phyloP scores from a whole-genome alignment of 306 rosid species.

The Hylodesmum podocarpum region DNA sequence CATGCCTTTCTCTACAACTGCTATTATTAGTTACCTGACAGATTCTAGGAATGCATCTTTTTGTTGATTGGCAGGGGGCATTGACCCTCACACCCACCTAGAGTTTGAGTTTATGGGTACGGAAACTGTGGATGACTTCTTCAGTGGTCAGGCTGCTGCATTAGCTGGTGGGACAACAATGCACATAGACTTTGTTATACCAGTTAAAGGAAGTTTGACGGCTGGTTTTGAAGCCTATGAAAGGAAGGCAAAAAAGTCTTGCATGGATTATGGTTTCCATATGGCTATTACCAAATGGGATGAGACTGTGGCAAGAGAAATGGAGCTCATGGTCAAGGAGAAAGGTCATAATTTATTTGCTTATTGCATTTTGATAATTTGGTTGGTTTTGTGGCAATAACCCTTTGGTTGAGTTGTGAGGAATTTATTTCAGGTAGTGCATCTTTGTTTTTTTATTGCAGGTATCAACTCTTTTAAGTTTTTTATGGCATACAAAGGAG shows the following conservation, averaged over 20 bases:
- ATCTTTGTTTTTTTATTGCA: constrained; percentile 31
- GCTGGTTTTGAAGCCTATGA: constrained; percentile 81
- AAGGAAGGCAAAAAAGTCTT: constrained; percentile 71
- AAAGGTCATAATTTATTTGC: constrained; percentile 60
- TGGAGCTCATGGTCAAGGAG: constrained; percentile 85
- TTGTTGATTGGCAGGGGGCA: constrained; percentile 70
- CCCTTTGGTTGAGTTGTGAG: neutral
- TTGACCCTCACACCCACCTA: constrained; percentile 96
- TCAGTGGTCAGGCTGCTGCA: constrained; percentile 97
- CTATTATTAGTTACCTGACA: neutral
- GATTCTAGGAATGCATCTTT: constrained; percentile 19
- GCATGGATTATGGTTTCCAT: constrained; percentile 98
- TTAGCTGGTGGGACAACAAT: constrained; percentile 98
- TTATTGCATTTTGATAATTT: neutral
- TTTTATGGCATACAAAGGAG: constrained; percentile 92
- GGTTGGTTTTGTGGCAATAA: neutral
- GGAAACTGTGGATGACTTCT: constrained; percentile 73
- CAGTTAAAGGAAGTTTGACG: constrained; percentile 63
- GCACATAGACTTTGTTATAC: constrained; percentile 93
- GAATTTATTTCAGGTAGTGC: constrained; percentile 1
- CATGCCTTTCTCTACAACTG: neutral
- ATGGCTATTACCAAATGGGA: constrained; percentile 98
- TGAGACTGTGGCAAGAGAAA: constrained; percentile 71
- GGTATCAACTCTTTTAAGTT: constrained; percentile 97
- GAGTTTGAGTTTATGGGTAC: constrained; percentile 68